These are phyloP conservation scores for Chloroidium sp. DNA, from an alignment of 163 green algal genomes.

Conservation along the genomic window DNA sequence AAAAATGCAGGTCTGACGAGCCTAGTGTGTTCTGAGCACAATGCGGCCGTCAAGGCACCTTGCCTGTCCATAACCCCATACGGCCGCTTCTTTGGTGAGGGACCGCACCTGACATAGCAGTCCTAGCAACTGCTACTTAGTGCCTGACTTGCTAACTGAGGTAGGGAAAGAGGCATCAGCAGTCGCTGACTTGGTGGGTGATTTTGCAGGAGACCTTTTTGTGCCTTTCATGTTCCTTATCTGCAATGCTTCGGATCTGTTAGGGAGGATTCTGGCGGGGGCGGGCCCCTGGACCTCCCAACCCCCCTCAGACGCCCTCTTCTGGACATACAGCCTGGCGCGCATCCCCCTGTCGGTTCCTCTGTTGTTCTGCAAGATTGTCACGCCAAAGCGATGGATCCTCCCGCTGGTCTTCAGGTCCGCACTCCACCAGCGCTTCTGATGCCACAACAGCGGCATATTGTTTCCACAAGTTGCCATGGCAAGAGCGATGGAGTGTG, in stretches of 20 bases:
- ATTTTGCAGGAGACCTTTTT: conserved; percentile 33
- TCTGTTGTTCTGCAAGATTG: conserved; percentile 49
- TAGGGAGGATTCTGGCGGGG: conserved; percentile 32
- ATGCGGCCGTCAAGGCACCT: conserved; percentile 33
- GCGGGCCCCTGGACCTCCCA: conserved; percentile 2
- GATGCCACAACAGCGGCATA: background rate
- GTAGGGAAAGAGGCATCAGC: no score
- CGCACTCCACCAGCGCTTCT: background rate
- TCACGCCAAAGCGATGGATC: conserved; percentile 42
- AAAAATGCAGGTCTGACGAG: no score
- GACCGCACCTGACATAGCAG: no score
- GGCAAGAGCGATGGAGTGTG: background rate
- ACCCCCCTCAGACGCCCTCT: conserved; percentile 25
- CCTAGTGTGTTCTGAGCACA: conserved; percentile 41
- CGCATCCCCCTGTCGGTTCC: conserved; percentile 10
- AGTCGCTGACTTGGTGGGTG: no score
- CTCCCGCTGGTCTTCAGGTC: conserved; percentile 24
- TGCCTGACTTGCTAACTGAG: no score
- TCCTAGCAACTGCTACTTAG: no score
- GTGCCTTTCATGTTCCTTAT: conserved; percentile 48
- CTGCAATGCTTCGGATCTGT: conserved; percentile 40
- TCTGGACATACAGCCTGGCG: conserved; percentile 31
- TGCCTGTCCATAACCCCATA: conserved; percentile 21
- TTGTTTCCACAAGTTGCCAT: background rate
- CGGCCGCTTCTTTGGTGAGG: conserved; percentile 23